A percentile compares a stretch with the other conserved stretches of the same genome.
Conservation (phyloP, 1,284 basidiomycete species). For the Fomitiporia mediterranea region DNA sequence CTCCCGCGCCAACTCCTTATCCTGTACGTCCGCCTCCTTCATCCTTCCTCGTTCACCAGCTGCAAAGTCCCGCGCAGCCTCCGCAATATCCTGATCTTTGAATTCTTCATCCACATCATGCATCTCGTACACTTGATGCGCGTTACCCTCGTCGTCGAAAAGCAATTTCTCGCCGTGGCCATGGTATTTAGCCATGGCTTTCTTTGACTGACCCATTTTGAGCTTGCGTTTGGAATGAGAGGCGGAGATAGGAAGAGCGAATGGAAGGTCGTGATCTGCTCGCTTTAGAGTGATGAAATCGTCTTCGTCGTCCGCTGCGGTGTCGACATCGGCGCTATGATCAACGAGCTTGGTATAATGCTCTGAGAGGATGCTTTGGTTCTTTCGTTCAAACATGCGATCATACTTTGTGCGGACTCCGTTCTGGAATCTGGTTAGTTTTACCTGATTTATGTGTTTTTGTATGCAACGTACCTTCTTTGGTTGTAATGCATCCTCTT, state of each 20-base stretch:
- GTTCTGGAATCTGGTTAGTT: conserved; percentile 24
- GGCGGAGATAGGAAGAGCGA: conserved; percentile 34
- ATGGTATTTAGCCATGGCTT: conserved; percentile 61
- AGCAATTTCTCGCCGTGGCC: conserved; percentile 67
- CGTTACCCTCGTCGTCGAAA: conserved; percentile 82
- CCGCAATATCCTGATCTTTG: conserved; percentile 43
- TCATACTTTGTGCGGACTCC: conserved; percentile 92
- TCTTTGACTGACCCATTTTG: conserved; percentile 75
- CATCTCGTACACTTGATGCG: conserved; percentile 80
- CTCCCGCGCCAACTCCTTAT: conserved; percentile 81
- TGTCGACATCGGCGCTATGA: conserved; percentile 45
- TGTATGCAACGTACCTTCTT: conserved; percentile 13
- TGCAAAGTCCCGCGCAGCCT: conserved; percentile 61
- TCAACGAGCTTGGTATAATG: conserved; percentile 91
- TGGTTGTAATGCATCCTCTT: not conserved
- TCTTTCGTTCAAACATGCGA: conserved; percentile 96
- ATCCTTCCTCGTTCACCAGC: conserved; percentile 60
- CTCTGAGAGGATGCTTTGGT: conserved; percentile 88
- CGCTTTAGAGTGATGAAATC: conserved; percentile 95
- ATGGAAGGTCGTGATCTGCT: conserved; percentile 74
- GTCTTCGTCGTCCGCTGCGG: conserved; percentile 53
- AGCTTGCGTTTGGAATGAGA: conserved; percentile 54
- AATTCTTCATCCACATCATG: conserved; percentile 69
- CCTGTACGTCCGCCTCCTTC: conserved; percentile 65
- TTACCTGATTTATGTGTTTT: not conserved